Evolutionary conservation across 257 asterid genomes (phyloP).

Genomic region (Lithospermum erythrorhizon): DNA sequence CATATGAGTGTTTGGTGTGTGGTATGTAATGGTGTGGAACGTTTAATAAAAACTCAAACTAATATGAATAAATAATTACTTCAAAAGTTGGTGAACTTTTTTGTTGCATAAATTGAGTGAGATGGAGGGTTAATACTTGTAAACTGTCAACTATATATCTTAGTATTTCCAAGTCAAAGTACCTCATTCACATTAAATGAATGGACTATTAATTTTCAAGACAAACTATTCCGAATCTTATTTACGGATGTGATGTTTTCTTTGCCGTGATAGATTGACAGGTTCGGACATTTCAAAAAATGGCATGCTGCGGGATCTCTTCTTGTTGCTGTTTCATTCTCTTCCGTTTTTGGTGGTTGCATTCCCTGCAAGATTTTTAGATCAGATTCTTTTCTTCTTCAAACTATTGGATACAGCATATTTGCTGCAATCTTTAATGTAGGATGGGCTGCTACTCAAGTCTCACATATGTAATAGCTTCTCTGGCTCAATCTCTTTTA

Average conservation of each 20-base stretch:
- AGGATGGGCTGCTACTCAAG: slow-evolving; percentile 99
- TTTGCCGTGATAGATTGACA: slow-evolving; percentile 55
- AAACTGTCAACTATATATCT: no score
- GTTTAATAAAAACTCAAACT: no score
- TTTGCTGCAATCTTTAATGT: slow-evolving; percentile 82
- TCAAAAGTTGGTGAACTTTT: no score
- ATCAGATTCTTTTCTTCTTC: slow-evolving; percentile 40
- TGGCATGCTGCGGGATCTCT: slow-evolving; percentile 84
- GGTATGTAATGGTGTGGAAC: no score
- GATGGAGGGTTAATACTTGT: no score
- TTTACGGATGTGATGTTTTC: slow-evolving; percentile 2
- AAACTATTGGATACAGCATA: slow-evolving; percentile 59
- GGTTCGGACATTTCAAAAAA: slow-evolving; percentile 69
- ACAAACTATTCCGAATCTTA: not conserved
- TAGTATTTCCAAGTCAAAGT: not conserved
- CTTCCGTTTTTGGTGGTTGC: slow-evolving; percentile 93
- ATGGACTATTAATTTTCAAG: slow-evolving; percentile 1
- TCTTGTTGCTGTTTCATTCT: slow-evolving; percentile 78
- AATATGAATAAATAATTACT: no score
- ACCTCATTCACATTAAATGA: not conserved
- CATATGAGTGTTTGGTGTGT: no score
- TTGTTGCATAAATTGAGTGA: no score
- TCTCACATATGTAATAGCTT: slow-evolving; percentile 71
- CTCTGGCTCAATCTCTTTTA: slow-evolving; percentile 2
- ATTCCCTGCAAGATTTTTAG: slow-evolving; percentile 72